Evolutionary conservation across 371 early-diverging fungal species (phyloP).

Genomic region (Choanephora cucurbitarum): DNA sequence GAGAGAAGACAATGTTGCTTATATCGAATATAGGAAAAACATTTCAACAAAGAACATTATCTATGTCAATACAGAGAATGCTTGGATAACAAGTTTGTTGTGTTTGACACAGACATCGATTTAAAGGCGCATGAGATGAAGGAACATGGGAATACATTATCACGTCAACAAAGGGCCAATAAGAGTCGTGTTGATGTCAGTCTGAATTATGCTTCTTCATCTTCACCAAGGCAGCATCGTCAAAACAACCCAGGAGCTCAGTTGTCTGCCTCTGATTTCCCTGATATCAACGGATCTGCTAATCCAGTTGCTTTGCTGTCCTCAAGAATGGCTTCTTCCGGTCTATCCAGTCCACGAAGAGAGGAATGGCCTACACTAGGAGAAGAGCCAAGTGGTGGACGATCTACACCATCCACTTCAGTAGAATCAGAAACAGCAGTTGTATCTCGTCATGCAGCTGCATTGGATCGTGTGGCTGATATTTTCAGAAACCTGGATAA

Average conservation of each 20-base stretch:
- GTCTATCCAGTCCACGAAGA: slow-evolving; percentile 1
- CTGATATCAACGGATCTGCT: slow-evolving; percentile 26
- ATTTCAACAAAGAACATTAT: slow-evolving; percentile 84
- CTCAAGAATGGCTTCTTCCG: slow-evolving; percentile 2
- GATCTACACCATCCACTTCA: slow-evolving; percentile 14
- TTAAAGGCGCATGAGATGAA: slow-evolving; percentile 80
- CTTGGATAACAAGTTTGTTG: slow-evolving; percentile 92
- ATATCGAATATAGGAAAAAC: slow-evolving; percentile 71
- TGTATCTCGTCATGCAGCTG: slow-evolving; percentile 45
- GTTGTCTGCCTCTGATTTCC: slow-evolving; percentile 33
- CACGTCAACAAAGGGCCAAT: slow-evolving; percentile 37
- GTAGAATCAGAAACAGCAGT: slow-evolving; percentile 12
- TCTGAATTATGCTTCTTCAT: slow-evolving; percentile 44
- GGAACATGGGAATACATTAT: slow-evolving; percentile 40
- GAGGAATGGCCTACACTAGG: slow-evolving; percentile 27
- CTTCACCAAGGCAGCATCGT: not conserved
- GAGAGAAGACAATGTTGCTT: no score
- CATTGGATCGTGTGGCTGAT: slow-evolving; percentile 49
- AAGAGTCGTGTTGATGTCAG: slow-evolving; percentile 53
- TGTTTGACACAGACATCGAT: slow-evolving; percentile 91
- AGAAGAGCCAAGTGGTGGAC: slow-evolving; percentile 25
- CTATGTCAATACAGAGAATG: slow-evolving; percentile 82
- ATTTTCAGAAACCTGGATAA: slow-evolving; percentile 52
- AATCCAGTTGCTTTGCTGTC: slow-evolving; percentile 5
- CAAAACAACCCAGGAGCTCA: not conserved